Conservation (phyloP, 2,329 filamentous ascomycete genomes). For the Cylindrodendrum hubeiense region DNA sequence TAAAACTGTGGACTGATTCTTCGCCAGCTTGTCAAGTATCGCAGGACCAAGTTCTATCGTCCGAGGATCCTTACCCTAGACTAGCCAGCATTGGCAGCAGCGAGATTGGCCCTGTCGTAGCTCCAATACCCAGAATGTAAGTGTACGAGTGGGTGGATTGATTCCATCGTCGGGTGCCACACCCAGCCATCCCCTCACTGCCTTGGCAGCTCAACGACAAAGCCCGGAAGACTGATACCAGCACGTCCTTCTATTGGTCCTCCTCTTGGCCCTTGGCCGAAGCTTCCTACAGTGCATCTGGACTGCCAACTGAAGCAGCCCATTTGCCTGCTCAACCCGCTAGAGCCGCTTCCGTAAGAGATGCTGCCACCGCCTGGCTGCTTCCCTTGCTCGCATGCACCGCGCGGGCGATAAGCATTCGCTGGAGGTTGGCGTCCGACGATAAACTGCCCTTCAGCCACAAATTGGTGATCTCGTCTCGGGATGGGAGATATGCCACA, state of each 20-base stretch:
- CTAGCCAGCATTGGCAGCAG: not conserved
- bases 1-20: too few relatives aligned
- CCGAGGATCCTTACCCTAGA: not conserved
- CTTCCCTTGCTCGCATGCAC: slow-evolving; percentile 56
- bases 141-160: too few relatives aligned
- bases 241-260: not conserved
- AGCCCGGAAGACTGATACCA: too few relatives aligned
- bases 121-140: not conserved
- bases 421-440: slow-evolving; percentile 49
- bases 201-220: not conserved
- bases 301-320: not conserved
- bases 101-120: not conserved
- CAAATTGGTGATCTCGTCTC: slow-evolving; percentile 93
- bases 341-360: slow-evolving; percentile 53
- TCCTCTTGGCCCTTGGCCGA: not conserved
- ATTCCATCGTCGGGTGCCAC: not conserved
- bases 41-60: not conserved
- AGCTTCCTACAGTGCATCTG: not conserved
- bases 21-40: not conserved
- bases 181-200: not conserved
- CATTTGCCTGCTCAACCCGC: slow-evolving; percentile 25
- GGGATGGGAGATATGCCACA: slow-evolving; percentile 86
- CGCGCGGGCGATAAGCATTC: slow-evolving; percentile 53
- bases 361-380: slow-evolving; percentile 46
- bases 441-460: slow-evolving; percentile 86